Base-by-base conservation (phyloP, 192 early-diverging fungal species). In the Coemansia sp. region DNA sequence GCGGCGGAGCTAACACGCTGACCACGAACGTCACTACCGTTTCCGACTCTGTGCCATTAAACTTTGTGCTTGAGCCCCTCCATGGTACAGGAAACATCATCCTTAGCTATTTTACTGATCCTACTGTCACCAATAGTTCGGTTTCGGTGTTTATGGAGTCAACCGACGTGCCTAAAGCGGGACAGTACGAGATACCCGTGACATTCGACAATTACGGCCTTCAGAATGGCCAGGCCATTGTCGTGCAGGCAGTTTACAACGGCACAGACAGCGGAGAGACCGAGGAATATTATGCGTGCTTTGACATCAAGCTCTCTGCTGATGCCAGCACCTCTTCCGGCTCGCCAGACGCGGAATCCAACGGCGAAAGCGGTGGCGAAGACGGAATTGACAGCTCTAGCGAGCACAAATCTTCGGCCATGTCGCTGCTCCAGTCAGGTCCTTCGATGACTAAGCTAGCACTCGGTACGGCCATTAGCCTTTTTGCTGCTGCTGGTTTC, bases 231-330 rank as follows among this genome's bases (percentile, higher is more conserved):
- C 66, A 81, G 56, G 36, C 55, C 23, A 81, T 81, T 32, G 78
- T 81, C 10, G 78, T 81, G 9, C 78, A 81, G 56, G 78, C 78
- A 17, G 66, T 81, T 63, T 75, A 69, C 66, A 81, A 81, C 63
- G 73, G 66, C 42, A 81, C 78, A 14, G 70, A 71, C 35, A 41
- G 53, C 0, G 70, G 66, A 62, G 49, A 63, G 43, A 75, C 66
- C 15, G 73, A 72, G 23, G 13, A 66, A 55, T 81, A 69, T 66
- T 75, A 75, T 43, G 78, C 46, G 13, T 81, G 78, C 73, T 81
- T 81, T 42, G 78, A 81, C 29, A 63, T 81, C 66, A 68, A 75
- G 78, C 73, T 81, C 23, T 55, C 67, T 19, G 70, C 49, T 3
- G 56, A 61, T 19, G 56, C 64, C 38, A 61, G 46, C 53, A 7